Evolutionary conservation across 2,329 filamentous ascomycete genomes (phyloP).

Genomic region (Xenosphaeropsis pyriputrescens): DNA sequence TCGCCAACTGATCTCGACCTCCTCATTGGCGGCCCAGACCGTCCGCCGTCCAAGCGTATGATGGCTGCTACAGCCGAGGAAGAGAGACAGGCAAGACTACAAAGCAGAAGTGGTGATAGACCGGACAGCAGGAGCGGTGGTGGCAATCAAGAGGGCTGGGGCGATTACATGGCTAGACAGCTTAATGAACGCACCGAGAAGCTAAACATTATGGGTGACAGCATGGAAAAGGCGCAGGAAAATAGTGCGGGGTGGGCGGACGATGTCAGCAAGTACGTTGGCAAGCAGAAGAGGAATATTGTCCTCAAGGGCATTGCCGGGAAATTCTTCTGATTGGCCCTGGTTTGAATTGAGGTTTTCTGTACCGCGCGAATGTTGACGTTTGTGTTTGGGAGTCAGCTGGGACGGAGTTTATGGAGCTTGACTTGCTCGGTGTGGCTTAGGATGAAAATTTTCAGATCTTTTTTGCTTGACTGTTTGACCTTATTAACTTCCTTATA

Average conservation of each 20-base stretch:
- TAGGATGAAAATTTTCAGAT: too few relatives aligned
- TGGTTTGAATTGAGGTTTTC: too few relatives aligned
- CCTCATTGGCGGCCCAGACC: conserved; percentile 75
- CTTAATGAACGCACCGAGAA: conserved; percentile 85
- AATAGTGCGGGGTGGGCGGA: conserved; percentile 74
- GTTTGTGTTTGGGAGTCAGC: too few relatives aligned
- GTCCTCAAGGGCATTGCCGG: conserved; percentile 55
- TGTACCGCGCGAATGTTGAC: too few relatives aligned
- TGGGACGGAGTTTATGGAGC: too few relatives aligned
- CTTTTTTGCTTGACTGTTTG: too few relatives aligned
- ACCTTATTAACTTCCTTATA: too few relatives aligned
- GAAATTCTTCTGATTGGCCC: conserved; percentile 28
- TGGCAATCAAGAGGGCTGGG: conserved; percentile 46
- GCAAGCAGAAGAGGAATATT: conserved; percentile 75
- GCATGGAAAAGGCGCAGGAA: conserved; percentile 68
- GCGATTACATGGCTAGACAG: conserved; percentile 73
- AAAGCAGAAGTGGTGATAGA: too few relatives aligned
- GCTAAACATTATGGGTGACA: conserved; percentile 68
- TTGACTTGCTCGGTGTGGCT: too few relatives aligned
- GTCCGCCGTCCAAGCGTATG: conserved; percentile 82
- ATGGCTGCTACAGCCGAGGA: conserved; percentile 65
- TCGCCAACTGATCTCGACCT: conserved; percentile 79
- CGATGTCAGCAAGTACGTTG: conserved; percentile 77
- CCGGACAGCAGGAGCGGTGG: conserved; percentile 9
- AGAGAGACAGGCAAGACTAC: conserved; percentile 38